These are phyloP conservation scores for Trypanosoma congolense DNA, from an alignment of 208 protist species.

Conservation along the genomic window DNA sequence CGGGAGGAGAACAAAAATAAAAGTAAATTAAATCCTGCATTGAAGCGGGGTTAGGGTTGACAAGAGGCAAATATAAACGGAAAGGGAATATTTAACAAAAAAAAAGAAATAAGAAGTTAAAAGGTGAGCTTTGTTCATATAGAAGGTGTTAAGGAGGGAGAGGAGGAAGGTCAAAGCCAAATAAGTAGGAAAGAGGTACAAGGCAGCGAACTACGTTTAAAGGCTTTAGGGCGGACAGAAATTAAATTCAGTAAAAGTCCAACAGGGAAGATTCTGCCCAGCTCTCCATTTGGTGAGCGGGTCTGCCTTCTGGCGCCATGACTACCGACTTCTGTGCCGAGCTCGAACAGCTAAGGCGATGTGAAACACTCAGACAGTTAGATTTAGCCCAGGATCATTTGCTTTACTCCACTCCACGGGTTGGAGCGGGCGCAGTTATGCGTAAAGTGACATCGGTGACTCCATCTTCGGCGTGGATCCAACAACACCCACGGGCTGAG, in stretches of 20 bases:
- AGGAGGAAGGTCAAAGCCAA: background rate
- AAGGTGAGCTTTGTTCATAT: background rate
- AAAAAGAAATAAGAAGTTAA: background rate
- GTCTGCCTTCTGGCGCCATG: too few relatives aligned
- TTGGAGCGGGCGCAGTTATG: background rate
- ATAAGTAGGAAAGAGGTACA: constrained; percentile 1
- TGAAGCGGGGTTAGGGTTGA: too few relatives aligned
- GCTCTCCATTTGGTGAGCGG: too few relatives aligned
- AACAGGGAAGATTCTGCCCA: too few relatives aligned
- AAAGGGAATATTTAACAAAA: background rate
- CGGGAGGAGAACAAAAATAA: background rate
- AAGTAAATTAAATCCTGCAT: constrained; percentile 1
- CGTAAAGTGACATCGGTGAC: background rate
- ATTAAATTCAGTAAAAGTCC: background rate
- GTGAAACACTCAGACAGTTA: background rate
- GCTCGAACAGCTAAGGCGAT: background rate
- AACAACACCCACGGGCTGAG: too few relatives aligned
- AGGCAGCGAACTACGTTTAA: background rate
- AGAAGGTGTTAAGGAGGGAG: background rate
- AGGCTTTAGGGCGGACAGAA: background rate
- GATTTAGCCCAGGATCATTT: background rate
- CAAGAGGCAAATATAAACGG: constrained; percentile 2
- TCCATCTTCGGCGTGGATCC: too few relatives aligned
- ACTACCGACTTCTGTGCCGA: background rate
- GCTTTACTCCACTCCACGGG: background rate